Percentiles rank a stretch among this genome's conserved stretches.
Conservation (phyloP, 139 green algal genomes). For the Chlorella sorokiniana region DNA sequence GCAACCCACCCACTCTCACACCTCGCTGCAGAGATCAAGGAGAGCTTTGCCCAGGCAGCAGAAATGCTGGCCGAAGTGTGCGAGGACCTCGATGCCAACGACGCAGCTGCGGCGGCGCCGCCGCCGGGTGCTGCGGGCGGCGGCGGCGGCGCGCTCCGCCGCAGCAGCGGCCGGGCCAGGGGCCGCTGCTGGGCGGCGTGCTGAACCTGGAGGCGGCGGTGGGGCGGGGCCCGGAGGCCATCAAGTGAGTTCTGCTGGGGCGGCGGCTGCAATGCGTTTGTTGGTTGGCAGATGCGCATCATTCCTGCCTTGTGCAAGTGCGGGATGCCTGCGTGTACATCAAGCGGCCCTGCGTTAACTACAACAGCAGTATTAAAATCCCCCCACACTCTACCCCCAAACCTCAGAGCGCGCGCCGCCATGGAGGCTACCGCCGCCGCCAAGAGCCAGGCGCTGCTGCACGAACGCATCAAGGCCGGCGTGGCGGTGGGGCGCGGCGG, state of each 20-base stretch:
- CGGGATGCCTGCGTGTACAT: not conserved
- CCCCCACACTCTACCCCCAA: not conserved
- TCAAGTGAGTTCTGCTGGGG: not conserved
- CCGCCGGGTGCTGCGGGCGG: not conserved
- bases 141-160: not conserved
- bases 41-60: constrained; percentile 30
- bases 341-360: too few relatives aligned
- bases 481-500: not conserved
- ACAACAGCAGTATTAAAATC: too few relatives aligned
- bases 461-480: not conserved
- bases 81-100: constrained; percentile 41
- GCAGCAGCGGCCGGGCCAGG: not conserved
- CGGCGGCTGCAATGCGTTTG: not conserved
- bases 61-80: constrained; percentile 41
- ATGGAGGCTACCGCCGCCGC: not conserved
- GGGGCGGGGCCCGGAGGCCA: not conserved
- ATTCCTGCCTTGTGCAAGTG: too few relatives aligned
- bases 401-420: constrained; percentile 2
- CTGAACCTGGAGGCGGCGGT: constrained; percentile 38
- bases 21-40: constrained; percentile 40
- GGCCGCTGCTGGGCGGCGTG: constrained; percentile 20
- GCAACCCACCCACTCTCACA: too few relatives aligned
- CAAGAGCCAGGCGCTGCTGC: not conserved
- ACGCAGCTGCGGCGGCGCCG: not conserved
- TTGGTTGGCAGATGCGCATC: too few relatives aligned